Percentiles rank a stretch among this genome's conserved stretches.
Evolutionary conservation across 2,329 filamentous ascomycete species (phyloP).

Genomic region (Neoascochyta sp.): DNA sequence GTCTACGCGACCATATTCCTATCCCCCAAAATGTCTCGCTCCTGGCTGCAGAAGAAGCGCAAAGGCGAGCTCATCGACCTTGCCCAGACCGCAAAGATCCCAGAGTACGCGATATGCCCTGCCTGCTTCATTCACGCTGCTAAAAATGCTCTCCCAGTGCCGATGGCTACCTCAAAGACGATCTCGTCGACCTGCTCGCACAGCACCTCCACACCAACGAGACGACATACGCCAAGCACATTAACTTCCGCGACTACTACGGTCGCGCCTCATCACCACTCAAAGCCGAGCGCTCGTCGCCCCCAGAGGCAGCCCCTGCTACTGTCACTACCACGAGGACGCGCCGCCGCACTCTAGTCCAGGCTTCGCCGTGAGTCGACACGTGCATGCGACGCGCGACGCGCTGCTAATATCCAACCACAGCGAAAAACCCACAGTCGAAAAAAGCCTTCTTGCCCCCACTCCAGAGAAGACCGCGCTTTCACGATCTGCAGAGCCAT

Average conservation of each 20-base stretch:
- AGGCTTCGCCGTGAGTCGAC: conserved; percentile 31
- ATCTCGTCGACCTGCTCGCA: conserved; percentile 58
- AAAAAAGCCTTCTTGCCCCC: too few relatives aligned
- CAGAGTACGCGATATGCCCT: conserved; percentile 58
- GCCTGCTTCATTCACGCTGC: background rate
- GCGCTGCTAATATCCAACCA: conserved; percentile 24
- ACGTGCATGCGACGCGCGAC: conserved; percentile 22
- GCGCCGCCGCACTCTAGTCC: conserved; percentile 35
- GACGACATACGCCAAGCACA: conserved; percentile 59
- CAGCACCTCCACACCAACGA: conserved; percentile 56
- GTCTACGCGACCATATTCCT: conserved; percentile 44
- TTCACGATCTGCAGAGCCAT: conserved; percentile 4
- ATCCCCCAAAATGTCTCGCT: conserved; percentile 56
- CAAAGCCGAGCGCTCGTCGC: conserved; percentile 45
- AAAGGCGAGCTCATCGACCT: conserved; percentile 76
- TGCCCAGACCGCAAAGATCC: conserved; percentile 66
- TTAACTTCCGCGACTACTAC: conserved; percentile 72
- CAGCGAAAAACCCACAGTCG: conserved; percentile 43
- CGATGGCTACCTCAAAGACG: conserved; percentile 69
- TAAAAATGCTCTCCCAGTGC: conserved; percentile 50
- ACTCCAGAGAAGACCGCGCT: conserved; percentile 42
- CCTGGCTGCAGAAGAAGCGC: conserved; percentile 76
- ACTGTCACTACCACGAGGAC: conserved; percentile 27
- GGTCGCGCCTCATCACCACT: conserved; percentile 56
- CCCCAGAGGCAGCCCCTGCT: conserved; percentile 35